Evolutionary conservation across 2,329 filamentous ascomycete species (phyloP).

Genomic region (Malbranchea cinnamomea): DNA sequence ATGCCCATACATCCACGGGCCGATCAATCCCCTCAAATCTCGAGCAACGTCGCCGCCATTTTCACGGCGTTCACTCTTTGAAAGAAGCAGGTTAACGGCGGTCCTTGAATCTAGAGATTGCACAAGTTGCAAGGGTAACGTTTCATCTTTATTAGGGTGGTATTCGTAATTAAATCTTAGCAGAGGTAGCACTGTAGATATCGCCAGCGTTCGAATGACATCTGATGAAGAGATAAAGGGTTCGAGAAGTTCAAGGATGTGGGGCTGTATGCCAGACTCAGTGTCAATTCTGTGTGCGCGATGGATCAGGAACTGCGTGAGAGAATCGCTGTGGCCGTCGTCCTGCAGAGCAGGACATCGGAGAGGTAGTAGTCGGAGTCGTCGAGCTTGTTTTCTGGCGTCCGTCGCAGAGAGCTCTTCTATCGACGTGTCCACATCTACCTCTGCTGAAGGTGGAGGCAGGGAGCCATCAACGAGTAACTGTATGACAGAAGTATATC

Average conservation of each 20-base stretch:
- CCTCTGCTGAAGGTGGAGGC: not conserved
- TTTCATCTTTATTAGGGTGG: slow-evolving; percentile 36
- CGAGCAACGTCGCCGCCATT: slow-evolving; percentile 29
- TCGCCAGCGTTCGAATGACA: slow-evolving; percentile 42
- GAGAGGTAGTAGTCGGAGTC: slow-evolving; percentile 37
- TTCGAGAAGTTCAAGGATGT: slow-evolving; percentile 40
- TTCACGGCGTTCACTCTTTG: slow-evolving; percentile 22
- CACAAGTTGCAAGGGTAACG: slow-evolving; percentile 35
- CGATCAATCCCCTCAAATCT: slow-evolving; percentile 44
- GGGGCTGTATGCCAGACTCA: slow-evolving; percentile 42
- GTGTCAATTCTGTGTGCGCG: slow-evolving; percentile 44
- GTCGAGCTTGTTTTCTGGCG: slow-evolving; percentile 38
- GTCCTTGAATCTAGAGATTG: slow-evolving; percentile 36
- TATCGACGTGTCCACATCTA: slow-evolving; percentile 25
- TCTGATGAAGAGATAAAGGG: slow-evolving; percentile 42
- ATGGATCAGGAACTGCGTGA: slow-evolving; percentile 45
- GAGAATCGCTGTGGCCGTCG: slow-evolving; percentile 30
- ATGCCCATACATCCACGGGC: slow-evolving; percentile 49
- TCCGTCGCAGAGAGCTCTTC: slow-evolving; percentile 33
- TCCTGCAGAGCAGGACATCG: slow-evolving; percentile 30
- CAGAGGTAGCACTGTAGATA: slow-evolving; percentile 44
- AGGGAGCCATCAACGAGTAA: slow-evolving; percentile 28
- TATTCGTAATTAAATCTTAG: slow-evolving; percentile 48
- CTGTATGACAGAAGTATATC: slow-evolving; percentile 34
- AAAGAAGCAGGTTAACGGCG: slow-evolving; percentile 40